A percentile compares a stretch with the other conserved stretches of the same genome.
Evolutionary conservation across 2,329 filamentous ascomycete species (phyloP).

Genomic region (Whalleya microplaca): DNA sequence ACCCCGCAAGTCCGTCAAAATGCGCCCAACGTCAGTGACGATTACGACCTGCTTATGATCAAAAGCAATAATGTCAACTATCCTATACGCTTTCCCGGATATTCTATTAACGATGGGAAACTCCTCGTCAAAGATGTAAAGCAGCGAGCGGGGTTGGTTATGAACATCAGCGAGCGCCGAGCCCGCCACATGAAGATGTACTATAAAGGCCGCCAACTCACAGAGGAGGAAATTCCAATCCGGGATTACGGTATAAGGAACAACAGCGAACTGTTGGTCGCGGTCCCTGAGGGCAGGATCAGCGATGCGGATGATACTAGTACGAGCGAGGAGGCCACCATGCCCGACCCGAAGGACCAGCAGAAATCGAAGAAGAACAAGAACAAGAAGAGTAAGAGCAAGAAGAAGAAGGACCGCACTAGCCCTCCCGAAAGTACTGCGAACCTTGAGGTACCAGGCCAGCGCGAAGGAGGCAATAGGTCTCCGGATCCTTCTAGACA

Average conservation of each 20-base stretch:
- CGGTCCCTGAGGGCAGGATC: slow-evolving; percentile 53
- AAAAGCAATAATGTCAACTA: slow-evolving; percentile 70
- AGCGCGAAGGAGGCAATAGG: slow-evolving; percentile 40
- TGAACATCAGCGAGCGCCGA: slow-evolving; percentile 61
- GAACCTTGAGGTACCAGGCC: slow-evolving; percentile 44
- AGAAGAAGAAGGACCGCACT: slow-evolving; percentile 44
- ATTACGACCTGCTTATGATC: slow-evolving; percentile 73
- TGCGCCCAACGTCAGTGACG: slow-evolving; percentile 43
- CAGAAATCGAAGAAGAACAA: slow-evolving; percentile 48
- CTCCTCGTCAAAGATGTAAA: slow-evolving; percentile 68
- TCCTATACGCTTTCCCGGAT: slow-evolving; percentile 73
- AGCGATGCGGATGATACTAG: slow-evolving; percentile 45
- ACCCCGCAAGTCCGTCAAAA: slow-evolving; percentile 42
- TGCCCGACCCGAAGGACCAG: slow-evolving; percentile 48
- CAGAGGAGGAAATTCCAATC: slow-evolving; percentile 61
- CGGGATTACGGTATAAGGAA: slow-evolving; percentile 65
- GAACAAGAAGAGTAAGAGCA: slow-evolving; percentile 32
- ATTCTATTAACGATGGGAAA: slow-evolving; percentile 75
- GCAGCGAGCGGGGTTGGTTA: slow-evolving; percentile 67
- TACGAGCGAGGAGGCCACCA: slow-evolving; percentile 48
- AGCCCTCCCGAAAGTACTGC: slow-evolving; percentile 50
- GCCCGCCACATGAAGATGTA: slow-evolving; percentile 64
- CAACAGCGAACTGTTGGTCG: slow-evolving; percentile 63
- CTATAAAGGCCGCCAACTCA: slow-evolving; percentile 74
- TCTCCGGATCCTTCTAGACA: slow-evolving; percentile 41